Percentiles rank a stretch among this genome's conserved stretches.
phyloP scores from a whole-genome alignment of 2,329 filamentous ascomycete genomes.

The Zymoseptoria tritici region DNA sequence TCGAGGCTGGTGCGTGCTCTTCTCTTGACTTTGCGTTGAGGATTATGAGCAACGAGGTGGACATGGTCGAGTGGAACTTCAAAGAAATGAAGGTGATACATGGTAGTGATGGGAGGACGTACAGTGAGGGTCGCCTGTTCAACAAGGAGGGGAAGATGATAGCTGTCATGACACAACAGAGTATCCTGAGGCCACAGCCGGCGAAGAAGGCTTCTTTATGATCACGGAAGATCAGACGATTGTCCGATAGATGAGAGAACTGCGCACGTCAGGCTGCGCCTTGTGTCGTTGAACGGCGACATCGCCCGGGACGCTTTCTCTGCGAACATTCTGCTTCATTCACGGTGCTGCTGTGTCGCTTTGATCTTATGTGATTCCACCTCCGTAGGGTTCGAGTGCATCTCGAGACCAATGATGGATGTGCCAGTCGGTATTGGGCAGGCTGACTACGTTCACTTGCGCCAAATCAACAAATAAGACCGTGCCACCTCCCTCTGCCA shows the following conservation, averaged over 20 bases:
- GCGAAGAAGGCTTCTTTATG: not conserved
- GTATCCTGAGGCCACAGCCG: conserved; percentile 26
- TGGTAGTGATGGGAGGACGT: conserved; percentile 39
- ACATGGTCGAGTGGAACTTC: conserved; percentile 39
- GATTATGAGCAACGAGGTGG: conserved; percentile 34
- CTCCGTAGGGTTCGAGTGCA: no score
- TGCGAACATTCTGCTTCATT: no score
- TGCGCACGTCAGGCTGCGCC: not conserved
- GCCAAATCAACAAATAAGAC: conserved; percentile 4
- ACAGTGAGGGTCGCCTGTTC: conserved; percentile 40
- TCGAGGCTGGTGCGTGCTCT: conserved; percentile 39
- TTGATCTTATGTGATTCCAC: no score
- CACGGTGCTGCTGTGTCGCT: no score
- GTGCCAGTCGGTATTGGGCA: conserved; percentile 8
- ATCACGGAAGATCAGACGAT: not conserved
- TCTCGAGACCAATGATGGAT: conserved; percentile 13
- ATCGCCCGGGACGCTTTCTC: not conserved
- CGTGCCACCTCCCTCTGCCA: no score
- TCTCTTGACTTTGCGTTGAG: conserved; percentile 47
- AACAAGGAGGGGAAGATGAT: conserved; percentile 39
- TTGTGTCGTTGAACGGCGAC: not conserved
- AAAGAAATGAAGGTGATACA: conserved; percentile 35
- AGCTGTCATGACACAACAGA: conserved; percentile 45
- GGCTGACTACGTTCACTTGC: conserved; percentile 11
- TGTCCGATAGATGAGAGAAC: not conserved